Evolutionary conservation across 805 yeast species (phyloP), one percentile per base, ranked within the genome.

Genomic region (Tetrapisispora taiwanensis): DNA sequence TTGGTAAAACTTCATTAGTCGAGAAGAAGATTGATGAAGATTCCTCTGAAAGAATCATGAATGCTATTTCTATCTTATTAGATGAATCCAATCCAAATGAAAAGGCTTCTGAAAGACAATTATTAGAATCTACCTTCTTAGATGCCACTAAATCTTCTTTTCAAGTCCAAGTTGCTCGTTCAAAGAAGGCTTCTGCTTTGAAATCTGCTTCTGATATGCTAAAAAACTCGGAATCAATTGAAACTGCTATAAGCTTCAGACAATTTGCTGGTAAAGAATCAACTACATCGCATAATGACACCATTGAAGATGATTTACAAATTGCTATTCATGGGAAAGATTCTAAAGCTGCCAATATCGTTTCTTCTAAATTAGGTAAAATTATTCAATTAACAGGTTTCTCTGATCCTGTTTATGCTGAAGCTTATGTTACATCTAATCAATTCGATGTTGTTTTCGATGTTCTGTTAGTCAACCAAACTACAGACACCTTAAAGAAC

Each of bases 391-490:
- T 92, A 53, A 90, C 98, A n/a, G 99, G 99, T 15, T 92, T 88
- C 66, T 84, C 96, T 0, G 99, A 92, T 63, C 95, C 97, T 18
- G 94, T 92, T 30, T 92, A 92, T 62, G 97, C 96, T 7, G 99
- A 92, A 68, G 98, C 97, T 0, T 86, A 84, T 58, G 86, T 92
- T 52, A 85, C 85, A 52, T 92, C 87, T n/a, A 95, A 89, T 58
- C 97, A 94, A 67, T 92, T 84, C 62, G 97, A 94, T 63, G 95
- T 92, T 56, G 88, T 88, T 0, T 73, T 92, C 54, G 98, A 94
- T 56, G 96, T 92, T 15, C 70, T 92, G 63, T 69, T 92, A 50
- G 97, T 92, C 38, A 92, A 92, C 63, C 99, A 92, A 69, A 92
- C 99, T 2, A 80, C 79, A 5, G 83, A 77, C 48, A 92, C 98